A percentile compares a stretch with the other conserved stretches of the same genome.
Conservation (phyloP, 2,329 filamentous ascomycete species). For the Phaeoacremonium minimum region DNA sequence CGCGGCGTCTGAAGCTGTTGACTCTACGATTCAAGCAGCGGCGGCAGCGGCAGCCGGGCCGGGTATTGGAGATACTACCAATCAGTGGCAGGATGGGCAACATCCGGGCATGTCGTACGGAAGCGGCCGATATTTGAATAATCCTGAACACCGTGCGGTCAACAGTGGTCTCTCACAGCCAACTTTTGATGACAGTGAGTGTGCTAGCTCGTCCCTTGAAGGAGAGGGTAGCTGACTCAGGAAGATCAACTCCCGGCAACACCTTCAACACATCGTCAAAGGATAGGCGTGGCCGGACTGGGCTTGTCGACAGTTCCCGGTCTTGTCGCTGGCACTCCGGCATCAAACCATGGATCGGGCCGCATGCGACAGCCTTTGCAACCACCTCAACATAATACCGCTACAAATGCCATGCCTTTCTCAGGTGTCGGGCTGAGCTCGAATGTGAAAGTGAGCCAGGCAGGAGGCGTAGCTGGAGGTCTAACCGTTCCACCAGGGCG, state of each 20-base stretch:
- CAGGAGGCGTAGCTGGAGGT: neutral
- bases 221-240: no score
- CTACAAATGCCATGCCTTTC: conserved; percentile 4
- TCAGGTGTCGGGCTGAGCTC: conserved; percentile 9
- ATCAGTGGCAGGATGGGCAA: no score
- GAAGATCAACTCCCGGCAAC: no score
- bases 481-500: conserved; percentile 2
- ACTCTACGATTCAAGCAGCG: conserved; percentile 29
- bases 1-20: conserved; percentile 46
- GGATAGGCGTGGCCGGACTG: conserved; percentile 11
- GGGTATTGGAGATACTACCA: conserved; percentile 6
- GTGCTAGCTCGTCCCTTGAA: no score
- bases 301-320: conserved; percentile 24
- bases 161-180: conserved; percentile 1
- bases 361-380: conserved; percentile 4
- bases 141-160: neutral
- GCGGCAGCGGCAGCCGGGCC: conserved; percentile 13
- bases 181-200: no score
- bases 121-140: no score
- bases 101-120: conserved; percentile 10
- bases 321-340: conserved; percentile 21
- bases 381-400: conserved; percentile 3
- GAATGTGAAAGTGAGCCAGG: conserved; percentile 8
- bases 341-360: conserved; percentile 3
- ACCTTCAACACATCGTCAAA: conserved; percentile 24